phyloP scores from a whole-genome alignment of 371 early-diverging fungal genomes.

The Enterospora canceri region DNA sequence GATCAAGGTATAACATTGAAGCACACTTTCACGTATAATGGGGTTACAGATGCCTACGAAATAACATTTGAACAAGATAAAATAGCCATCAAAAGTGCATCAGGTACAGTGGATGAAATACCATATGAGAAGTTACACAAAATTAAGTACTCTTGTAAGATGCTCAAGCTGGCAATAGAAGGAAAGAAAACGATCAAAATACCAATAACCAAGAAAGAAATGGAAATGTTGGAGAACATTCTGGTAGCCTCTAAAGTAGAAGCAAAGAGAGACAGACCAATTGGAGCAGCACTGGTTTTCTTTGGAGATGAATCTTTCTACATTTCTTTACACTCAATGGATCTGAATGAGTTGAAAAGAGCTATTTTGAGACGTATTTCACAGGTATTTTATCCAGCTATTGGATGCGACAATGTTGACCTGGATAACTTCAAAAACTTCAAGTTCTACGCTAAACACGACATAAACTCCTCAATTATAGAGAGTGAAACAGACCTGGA shows the following conservation, averaged over 20 bases:
- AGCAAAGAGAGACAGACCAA: too few relatives aligned
- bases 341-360: slow-evolving; percentile 2
- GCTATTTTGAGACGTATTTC: slow-evolving; percentile 13
- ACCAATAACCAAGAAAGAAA: slow-evolving; percentile 7
- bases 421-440: slow-evolving; percentile 2
- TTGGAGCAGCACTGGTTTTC: slow-evolving; percentile 14
- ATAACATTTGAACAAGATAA: slow-evolving; percentile 8
- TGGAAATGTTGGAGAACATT: slow-evolving; percentile 2
- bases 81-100: background rate
- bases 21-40: slow-evolving; percentile 9
- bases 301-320: slow-evolving; percentile 9
- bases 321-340: background rate
- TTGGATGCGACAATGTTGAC: background rate
- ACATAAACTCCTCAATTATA: background rate
- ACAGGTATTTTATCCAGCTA: slow-evolving; percentile 17
- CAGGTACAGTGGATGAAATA: background rate
- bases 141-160: background rate
- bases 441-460: background rate
- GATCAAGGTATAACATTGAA: too few relatives aligned
- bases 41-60: background rate
- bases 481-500: slow-evolving; percentile 21
- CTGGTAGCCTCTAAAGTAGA: background rate
- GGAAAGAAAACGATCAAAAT: slow-evolving; percentile 2
- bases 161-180: slow-evolving; percentile 6
- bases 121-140: slow-evolving; percentile 15